Evolutionary conservation across 1,139 yeast species (phyloP).

Genomic region (Diutina pseudorugosa): DNA sequence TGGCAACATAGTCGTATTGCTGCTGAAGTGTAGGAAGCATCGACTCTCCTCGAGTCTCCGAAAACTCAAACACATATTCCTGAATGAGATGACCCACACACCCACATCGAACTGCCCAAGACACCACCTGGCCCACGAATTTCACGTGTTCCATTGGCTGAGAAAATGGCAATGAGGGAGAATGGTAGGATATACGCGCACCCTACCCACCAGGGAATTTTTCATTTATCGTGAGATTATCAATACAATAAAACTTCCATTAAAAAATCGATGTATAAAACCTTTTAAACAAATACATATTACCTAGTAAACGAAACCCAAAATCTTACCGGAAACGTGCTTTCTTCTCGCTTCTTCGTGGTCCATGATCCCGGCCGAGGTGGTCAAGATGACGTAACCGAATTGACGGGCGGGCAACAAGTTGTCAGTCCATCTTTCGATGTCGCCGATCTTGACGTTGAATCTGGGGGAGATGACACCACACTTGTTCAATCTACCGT

Average conservation of each 20-base stretch:
- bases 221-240: not conserved
- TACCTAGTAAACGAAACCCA: constrained; percentile 82
- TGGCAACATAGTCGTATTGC: constrained; percentile 69
- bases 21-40: constrained; percentile 86
- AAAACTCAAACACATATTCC: constrained; percentile 58
- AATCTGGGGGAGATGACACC: constrained; percentile 98
- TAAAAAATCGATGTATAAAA: not conserved
- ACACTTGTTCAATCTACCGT: constrained; percentile 97
- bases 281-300: not conserved
- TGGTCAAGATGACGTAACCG: constrained; percentile 89
- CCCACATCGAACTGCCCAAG: constrained; percentile 48
- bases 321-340: constrained; percentile 97
- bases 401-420: constrained; percentile 98
- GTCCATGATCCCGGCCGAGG: constrained; percentile 99
- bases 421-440: constrained; percentile 97
- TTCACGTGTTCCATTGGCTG: constrained; percentile 13
- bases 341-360: constrained; percentile 99
- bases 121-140: constrained; percentile 21
- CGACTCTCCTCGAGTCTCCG: constrained; percentile 84
- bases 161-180: not conserved
- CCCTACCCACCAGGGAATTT: not conserved
- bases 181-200: not conserved
- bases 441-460: constrained; percentile 85
- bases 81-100: constrained; percentile 60
- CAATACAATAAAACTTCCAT: not conserved